phyloP scores from a whole-genome alignment of 805 yeast genomes.

The Zygoascus tannicola region DNA sequence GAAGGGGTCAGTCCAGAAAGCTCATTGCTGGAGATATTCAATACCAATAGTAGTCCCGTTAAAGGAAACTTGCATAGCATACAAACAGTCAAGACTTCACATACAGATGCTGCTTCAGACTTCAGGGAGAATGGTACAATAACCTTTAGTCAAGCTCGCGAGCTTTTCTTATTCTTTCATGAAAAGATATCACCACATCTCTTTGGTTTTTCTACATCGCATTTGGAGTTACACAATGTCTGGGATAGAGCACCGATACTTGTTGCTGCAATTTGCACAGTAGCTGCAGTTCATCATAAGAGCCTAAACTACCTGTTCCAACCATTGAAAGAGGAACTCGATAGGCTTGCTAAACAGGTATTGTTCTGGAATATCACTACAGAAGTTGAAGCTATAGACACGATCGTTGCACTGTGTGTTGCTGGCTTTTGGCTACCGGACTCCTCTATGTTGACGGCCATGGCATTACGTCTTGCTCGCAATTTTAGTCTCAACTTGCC shows the following conservation, averaged over 20 bases:
- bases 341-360: slow-evolving; percentile 24
- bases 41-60: neutral
- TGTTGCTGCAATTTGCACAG: slow-evolving; percentile 50
- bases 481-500: slow-evolving; percentile 37
- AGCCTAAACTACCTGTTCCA: slow-evolving; percentile 21
- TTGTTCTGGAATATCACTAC: slow-evolving; percentile 20
- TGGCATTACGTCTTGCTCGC: slow-evolving; percentile 58
- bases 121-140: slow-evolving; percentile 30
- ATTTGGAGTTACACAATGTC: slow-evolving; percentile 38
- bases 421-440: slow-evolving; percentile 64
- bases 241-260: slow-evolving; percentile 52
- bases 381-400: slow-evolving; percentile 47
- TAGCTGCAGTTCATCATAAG: slow-evolving; percentile 55
- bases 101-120: slow-evolving; percentile 18
- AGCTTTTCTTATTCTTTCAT: slow-evolving; percentile 44
- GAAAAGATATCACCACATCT: slow-evolving; percentile 50
- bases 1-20: neutral
- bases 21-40: neutral
- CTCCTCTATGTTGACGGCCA: slow-evolving; percentile 54
- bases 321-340: slow-evolving; percentile 25
- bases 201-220: slow-evolving; percentile 53
- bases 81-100: too few relatives aligned
- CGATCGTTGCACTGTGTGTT: slow-evolving; percentile 52
- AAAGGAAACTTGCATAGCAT: neutral
- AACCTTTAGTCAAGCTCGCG: slow-evolving; percentile 31